A percentile compares a stretch with the other conserved stretches of the same genome.
Evolutionary conservation across 495 filamentous ascomycete species (phyloP).

Genomic region (Apiosordaria backusii): DNA sequence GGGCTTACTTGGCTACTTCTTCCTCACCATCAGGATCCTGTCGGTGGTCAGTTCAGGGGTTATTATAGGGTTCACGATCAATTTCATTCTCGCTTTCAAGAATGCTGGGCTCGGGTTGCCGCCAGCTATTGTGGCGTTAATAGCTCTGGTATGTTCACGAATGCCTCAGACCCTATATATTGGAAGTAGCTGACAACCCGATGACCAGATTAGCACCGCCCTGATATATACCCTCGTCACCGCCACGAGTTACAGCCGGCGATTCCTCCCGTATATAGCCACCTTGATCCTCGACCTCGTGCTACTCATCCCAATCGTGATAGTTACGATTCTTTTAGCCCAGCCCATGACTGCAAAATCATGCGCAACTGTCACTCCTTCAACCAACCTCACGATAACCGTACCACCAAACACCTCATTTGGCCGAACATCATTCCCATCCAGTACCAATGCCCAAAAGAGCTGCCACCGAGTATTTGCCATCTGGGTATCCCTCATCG

Average conservation of each 20-base stretch:
- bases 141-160: slow-evolving; percentile 44
- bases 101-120: not conserved
- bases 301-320: slow-evolving; percentile 66
- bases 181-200: slow-evolving; percentile 57
- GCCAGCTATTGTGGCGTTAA: not conserved
- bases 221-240: slow-evolving; percentile 73
- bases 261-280: slow-evolving; percentile 68
- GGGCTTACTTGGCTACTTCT: slow-evolving; percentile 14
- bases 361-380: not conserved
- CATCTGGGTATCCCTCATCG: slow-evolving; percentile 16
- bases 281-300: slow-evolving; percentile 61
- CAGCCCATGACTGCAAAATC: slow-evolving; percentile 50
- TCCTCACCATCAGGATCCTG: slow-evolving; percentile 9
- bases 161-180: slow-evolving; percentile 73
- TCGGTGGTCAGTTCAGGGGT: slow-evolving; percentile 4
- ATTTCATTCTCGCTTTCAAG: slow-evolving; percentile 10
- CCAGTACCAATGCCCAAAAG: slow-evolving; percentile 2
- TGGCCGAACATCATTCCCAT: slow-evolving; percentile 6
- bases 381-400: not conserved
- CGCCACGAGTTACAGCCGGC: slow-evolving; percentile 70
- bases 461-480: slow-evolving; percentile 17
- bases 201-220: slow-evolving; percentile 65
- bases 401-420: not conserved
- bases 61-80: slow-evolving; percentile 8
- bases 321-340: slow-evolving; percentile 68